Evolutionary conservation across 179 eudicot genomes (phyloP).

Genomic region (Beta corolliflora): DNA sequence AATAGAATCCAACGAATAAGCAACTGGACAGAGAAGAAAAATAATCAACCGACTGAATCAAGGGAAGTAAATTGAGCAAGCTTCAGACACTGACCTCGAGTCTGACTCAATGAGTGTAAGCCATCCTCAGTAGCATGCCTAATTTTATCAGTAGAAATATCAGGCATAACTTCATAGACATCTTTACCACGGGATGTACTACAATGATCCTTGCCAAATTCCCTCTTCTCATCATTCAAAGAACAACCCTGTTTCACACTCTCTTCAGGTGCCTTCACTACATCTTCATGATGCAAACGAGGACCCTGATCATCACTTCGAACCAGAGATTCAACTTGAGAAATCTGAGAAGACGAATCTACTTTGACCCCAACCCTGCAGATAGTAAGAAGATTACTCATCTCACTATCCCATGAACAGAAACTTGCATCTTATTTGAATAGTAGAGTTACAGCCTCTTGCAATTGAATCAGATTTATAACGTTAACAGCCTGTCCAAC

Average conservation of each 20-base stretch:
- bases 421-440: neutral
- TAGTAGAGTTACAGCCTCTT: neutral
- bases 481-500: neutral
- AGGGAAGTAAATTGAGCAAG: conserved; percentile 16
- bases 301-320: conserved; percentile 22
- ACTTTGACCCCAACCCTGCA: conserved; percentile 35
- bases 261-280: conserved; percentile 20
- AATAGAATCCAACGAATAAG: conserved; percentile 48
- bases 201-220: conserved; percentile 26
- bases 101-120: conserved; percentile 32
- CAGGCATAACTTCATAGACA: conserved; percentile 16
- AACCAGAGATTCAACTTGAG: conserved; percentile 28
- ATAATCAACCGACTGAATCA: conserved; percentile 19
- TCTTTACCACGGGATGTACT: conserved; percentile 20
- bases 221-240: conserved; percentile 19
- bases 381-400: conserved; percentile 18
- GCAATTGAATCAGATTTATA: neutral
- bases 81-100: conserved; percentile 35
- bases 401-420: conserved; percentile 7
- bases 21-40: conserved; percentile 34
- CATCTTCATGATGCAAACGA: conserved; percentile 22
- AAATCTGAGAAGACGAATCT: conserved; percentile 23
- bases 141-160: conserved; percentile 13
- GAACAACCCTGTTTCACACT: conserved; percentile 13
- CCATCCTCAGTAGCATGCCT: conserved; percentile 31